Base-by-base conservation (phyloP, 2,329 filamentous ascomycete species). In the Dryadomyces quercivorus region DNA sequence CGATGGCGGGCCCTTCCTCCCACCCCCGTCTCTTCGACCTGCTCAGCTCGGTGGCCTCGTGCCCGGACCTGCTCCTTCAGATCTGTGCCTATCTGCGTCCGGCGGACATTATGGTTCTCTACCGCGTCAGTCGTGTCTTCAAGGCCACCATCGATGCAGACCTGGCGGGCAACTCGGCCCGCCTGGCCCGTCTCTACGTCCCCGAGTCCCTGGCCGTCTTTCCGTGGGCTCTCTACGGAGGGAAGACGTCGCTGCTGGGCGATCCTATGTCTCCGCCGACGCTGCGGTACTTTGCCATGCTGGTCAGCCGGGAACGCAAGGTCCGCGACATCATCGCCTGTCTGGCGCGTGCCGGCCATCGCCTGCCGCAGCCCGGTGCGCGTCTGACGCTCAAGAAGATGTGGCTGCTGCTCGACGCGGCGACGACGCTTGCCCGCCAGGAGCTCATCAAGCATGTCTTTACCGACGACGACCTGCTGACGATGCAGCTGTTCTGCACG, bases 211-310 rank as follows among this genome's bases (percentile, higher is more conserved):
- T 75, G 1, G 64, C 64, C 16, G 71, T 82, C 57, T 90, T 85
- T 65, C 74, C 75, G 18, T 86, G 80, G 71, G 70, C 72, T 8
- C 72, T 80, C 50, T 89, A 85, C 67, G 66, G 67, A 2, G 64
- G 66, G 51, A 56, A 34, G 12, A 13, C 42, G n/a, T 6, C 34
- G n/a, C 26, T 18, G 26, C 51, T 2, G 48, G 45, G 8, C 16
- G 7, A 42, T 26, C n/a, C 49, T n/a, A 5, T 21, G 36, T 22
- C 44, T 54, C 34, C 36, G 8, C 55, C 52, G 47, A 58, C 54
- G 64, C 73, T 92, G 50, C 71, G 72, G 47, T 93, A 85, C 77
- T 72, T 88, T 7, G 73, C 78, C 55, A 82, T 92, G 76, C 73
- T 88, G 0, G 65, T 79, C 58, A 76, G 72, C 56, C 75, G 84